These are phyloP conservation scores for Chrysochromulina tobinii DNA, from an alignment of 78 protist species.

Conservation along the genomic window DNA sequence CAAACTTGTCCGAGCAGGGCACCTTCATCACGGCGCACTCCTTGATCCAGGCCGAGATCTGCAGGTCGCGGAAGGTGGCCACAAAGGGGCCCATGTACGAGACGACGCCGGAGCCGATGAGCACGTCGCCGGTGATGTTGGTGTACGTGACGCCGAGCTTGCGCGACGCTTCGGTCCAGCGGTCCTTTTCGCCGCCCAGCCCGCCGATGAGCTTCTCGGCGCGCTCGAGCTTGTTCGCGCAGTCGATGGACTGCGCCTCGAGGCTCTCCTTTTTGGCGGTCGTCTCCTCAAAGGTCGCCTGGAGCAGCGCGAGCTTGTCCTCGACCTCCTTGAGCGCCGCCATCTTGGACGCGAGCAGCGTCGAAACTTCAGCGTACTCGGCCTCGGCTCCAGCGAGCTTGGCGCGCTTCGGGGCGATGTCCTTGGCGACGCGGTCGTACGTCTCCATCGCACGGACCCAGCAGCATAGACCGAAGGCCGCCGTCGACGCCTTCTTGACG, in stretches of 20 bases:
- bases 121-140: constrained; percentile 24
- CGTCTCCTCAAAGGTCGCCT: constrained; percentile 6
- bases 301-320: not conserved
- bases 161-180: constrained; percentile 61
- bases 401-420: constrained; percentile 50
- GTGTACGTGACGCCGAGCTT: not conserved
- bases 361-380: not conserved
- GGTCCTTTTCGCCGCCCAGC: constrained; percentile 49
- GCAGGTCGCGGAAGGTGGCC: not conserved
- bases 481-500: constrained; percentile 27
- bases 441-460: constrained; percentile 73
- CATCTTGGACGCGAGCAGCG: constrained; percentile 28
- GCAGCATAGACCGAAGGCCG: constrained; percentile 50
- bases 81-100: constrained; percentile 55
- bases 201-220: constrained; percentile 64
- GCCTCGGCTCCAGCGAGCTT: constrained; percentile 21
- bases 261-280: constrained; percentile 29
- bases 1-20: not conserved
- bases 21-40: not conserved
- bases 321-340: constrained; percentile 27
- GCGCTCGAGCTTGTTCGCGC: constrained; percentile 49
- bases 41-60: not conserved
- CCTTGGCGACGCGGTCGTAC: constrained; percentile 57
- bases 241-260: constrained; percentile 39
- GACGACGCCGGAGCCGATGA: constrained; percentile 20